Evolutionary conservation across 1,139 yeast species (phyloP), one percentile per base, ranked within the genome.

Genomic region (Petasospora fabianii): DNA sequence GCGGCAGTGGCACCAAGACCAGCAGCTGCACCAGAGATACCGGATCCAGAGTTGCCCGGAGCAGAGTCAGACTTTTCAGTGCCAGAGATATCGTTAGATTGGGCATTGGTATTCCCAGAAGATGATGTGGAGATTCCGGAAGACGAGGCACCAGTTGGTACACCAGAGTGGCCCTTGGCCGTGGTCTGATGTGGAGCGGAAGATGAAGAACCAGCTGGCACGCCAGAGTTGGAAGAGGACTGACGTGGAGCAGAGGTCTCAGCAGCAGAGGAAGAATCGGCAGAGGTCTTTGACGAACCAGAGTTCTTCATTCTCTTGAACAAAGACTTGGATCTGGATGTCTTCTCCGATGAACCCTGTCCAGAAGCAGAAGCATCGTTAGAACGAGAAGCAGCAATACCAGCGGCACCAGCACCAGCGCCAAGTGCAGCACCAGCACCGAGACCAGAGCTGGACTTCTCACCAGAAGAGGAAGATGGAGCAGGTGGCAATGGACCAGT

Each of bases 1-100:
- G 26, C 26, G 12, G 26, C 26, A 22, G 26, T 22, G 33, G 31
- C 24, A 19, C 38, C 38, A 21, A 40, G 33, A 36, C 32, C 33
- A 32, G 34, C 27, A 31, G 19, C 19, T 6, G 15, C 14, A 11
- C 29, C 39, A 16, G 24, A 11, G 8, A 15, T 15, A 27, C 30
- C 20, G 12, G 26, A 11, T n/a, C n/a, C n/a, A 12, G 27, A 24
- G 13, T 24, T 13, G 13, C n/a, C n/a, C n/a, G n/a, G n/a, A n/a
- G n/a, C n/a, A n/a, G n/a, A n/a, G n/a, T n/a, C n/a, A n/a, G n/a
- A n/a, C n/a, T n/a, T n/a, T 24, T 24, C 8, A 13, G n/a, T n/a
- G n/a, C n/a, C n/a, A n/a, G n/a, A n/a, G n/a, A n/a, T n/a, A n/a
- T n/a, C n/a, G n/a, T n/a, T n/a, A n/a, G n/a, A n/a, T n/a, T n/a